phyloP scores from a whole-genome alignment of 305 asterid genomes.

The Fraxinus nigra region DNA sequence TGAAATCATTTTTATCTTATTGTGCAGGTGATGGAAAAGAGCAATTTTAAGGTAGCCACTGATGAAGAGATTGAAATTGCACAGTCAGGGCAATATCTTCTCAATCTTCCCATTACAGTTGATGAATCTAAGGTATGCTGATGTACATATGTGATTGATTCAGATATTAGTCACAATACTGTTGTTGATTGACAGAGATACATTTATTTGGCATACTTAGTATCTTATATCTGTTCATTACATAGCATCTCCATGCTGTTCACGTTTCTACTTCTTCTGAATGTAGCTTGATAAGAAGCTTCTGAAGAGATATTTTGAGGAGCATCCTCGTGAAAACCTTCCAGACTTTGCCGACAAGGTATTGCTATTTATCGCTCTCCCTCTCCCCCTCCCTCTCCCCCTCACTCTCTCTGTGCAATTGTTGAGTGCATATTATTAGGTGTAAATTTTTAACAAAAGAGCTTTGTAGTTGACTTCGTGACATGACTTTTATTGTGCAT shows the following conservation, averaged over 20 bases:
- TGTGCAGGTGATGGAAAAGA: slow-evolving; percentile 81
- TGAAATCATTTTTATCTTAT: slow-evolving; percentile 12
- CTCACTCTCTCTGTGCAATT: background rate
- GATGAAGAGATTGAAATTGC: slow-evolving; percentile 92
- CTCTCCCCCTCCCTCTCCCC: background rate
- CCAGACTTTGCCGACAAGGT: slow-evolving; percentile 96
- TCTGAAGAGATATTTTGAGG: slow-evolving; percentile 67
- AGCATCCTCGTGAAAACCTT: slow-evolving; percentile 74
- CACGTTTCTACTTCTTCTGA: slow-evolving; percentile 26
- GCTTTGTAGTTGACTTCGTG: slow-evolving; percentile 9
- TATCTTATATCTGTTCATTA: background rate
- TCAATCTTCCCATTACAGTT: slow-evolving; percentile 88
- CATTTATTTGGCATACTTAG: background rate
- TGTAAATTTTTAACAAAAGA: slow-evolving; percentile 2
- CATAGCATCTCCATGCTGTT: slow-evolving; percentile 13
- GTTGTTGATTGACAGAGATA: background rate
- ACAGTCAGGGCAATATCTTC: slow-evolving; percentile 89
- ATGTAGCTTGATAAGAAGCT: slow-evolving; percentile 86
- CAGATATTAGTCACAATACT: background rate
- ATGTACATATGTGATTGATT: slow-evolving; percentile 7
- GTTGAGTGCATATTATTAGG: slow-evolving; percentile 3
- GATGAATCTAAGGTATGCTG: slow-evolving; percentile 82
- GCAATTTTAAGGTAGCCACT: slow-evolving; percentile 87
- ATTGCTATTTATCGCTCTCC: slow-evolving; percentile 9
- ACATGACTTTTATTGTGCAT: background rate